Evolutionary conservation across 1,284 basidiomycete species (phyloP).

Genomic region (Ceratorhiza oryzae-sativae): DNA sequence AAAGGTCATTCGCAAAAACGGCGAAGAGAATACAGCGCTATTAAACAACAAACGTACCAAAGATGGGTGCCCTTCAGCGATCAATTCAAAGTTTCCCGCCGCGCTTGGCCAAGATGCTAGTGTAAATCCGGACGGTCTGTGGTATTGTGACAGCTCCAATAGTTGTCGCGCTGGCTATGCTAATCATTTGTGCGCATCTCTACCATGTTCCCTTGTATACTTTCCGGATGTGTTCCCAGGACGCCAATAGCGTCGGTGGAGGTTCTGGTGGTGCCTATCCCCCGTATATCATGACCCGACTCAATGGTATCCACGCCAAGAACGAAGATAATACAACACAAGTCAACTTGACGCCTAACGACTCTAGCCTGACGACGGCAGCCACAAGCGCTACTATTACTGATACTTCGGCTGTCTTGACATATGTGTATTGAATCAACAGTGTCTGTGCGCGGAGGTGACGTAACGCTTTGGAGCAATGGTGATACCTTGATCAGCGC

Average conservation of each 20-base stretch:
- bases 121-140: slow-evolving; percentile 12
- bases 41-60: slow-evolving; percentile 72
- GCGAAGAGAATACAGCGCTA: slow-evolving; percentile 76
- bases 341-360: slow-evolving; percentile 54
- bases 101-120: slow-evolving; percentile 40
- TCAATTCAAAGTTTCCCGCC: slow-evolving; percentile 41
- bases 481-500: slow-evolving; percentile 55
- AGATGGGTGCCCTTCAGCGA: slow-evolving; percentile 52
- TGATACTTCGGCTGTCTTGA: slow-evolving; percentile 53
- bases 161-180: slow-evolving; percentile 73
- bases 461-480: slow-evolving; percentile 57
- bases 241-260: slow-evolving; percentile 7
- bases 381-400: slow-evolving; percentile 45
- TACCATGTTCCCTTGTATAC: slow-evolving; percentile 58
- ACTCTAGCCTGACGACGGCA: slow-evolving; percentile 51
- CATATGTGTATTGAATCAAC: slow-evolving; percentile 54
- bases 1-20: slow-evolving; percentile 62
- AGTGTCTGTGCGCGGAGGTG: slow-evolving; percentile 51
- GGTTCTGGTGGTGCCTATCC: slow-evolving; percentile 49
- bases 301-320: slow-evolving; percentile 54
- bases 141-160: slow-evolving; percentile 74
- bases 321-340: slow-evolving; percentile 52
- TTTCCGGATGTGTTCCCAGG: slow-evolving; percentile 60
- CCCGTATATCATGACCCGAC: slow-evolving; percentile 57
- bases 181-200: slow-evolving; percentile 62